Evolutionary conservation across 1,284 basidiomycete species (phyloP).

Genomic region (Sanghuangporus sanghuang): DNA sequence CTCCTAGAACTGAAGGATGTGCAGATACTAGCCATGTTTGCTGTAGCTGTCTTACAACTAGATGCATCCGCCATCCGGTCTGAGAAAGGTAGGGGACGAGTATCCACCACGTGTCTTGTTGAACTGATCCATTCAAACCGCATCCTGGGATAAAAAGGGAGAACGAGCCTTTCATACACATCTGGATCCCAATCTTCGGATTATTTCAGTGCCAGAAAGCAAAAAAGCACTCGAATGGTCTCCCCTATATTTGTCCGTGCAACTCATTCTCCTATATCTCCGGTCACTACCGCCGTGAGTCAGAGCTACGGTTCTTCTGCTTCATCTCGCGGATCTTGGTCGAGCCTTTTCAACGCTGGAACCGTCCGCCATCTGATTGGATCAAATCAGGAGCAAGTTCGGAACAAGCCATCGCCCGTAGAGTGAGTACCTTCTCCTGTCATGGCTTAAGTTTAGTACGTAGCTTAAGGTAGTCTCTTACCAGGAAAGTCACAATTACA

Average conservation of each 20-base stretch:
- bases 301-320: slow-evolving; percentile 37
- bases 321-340: slow-evolving; percentile 70
- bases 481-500: not conserved
- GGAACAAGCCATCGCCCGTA: not conserved
- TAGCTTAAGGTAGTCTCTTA: not conserved
- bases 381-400: slow-evolving; percentile 32
- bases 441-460: not conserved
- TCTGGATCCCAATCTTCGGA: not conserved
- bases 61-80: slow-evolving; percentile 18
- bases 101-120: not conserved
- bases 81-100: not conserved
- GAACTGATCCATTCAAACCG: not conserved
- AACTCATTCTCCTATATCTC: slow-evolving; percentile 31
- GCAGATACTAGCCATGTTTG: slow-evolving; percentile 78
- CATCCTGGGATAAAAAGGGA: not conserved
- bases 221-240: not conserved
- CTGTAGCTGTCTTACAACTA: slow-evolving; percentile 56
- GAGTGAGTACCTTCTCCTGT: not conserved
- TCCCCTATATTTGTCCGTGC: slow-evolving; percentile 18
- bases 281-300: slow-evolving; percentile 29
- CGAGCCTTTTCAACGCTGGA: slow-evolving; percentile 61
- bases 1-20: slow-evolving; percentile 65
- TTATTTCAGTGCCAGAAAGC: slow-evolving; percentile 12
- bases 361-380: slow-evolving; percentile 61
- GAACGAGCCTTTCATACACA: not conserved